A percentile compares a stretch with the other conserved stretches of the same genome.
phyloP scores from a whole-genome alignment of 805 yeast species.

The Cyberlindnera xishuangbannaensis region DNA sequence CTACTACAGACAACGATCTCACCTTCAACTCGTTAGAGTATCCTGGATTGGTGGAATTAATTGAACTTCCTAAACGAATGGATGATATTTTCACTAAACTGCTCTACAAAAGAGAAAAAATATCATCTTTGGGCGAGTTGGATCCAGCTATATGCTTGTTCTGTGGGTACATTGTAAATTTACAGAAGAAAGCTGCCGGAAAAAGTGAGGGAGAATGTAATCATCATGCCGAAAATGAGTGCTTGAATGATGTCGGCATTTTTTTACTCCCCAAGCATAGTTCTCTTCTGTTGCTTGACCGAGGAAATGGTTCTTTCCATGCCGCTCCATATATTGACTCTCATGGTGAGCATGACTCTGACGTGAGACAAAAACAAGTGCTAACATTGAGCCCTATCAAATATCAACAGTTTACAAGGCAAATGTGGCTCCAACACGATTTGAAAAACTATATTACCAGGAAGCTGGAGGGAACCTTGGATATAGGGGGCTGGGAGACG shows the following conservation, averaged over 20 bases:
- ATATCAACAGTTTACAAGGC: constrained; percentile 60
- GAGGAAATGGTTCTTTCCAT: constrained; percentile 77
- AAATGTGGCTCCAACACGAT: constrained; percentile 75
- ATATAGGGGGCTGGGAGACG: constrained; percentile 96
- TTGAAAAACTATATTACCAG: constrained; percentile 73
- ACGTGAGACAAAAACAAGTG: constrained; percentile 64
- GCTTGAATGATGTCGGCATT: constrained; percentile 63
- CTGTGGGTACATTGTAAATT: constrained; percentile 64
- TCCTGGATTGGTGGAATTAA: constrained; percentile 59
- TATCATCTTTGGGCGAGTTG: constrained; percentile 33
- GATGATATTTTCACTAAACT: constrained; percentile 63
- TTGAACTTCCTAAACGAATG: constrained; percentile 59
- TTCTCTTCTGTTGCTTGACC: constrained; percentile 55
- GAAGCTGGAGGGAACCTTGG: constrained; percentile 69
- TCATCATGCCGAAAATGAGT: constrained; percentile 57
- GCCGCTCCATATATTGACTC: constrained; percentile 80
- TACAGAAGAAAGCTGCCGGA: constrained; percentile 58
- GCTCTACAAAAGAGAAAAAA: constrained; percentile 39
- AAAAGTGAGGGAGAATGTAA: constrained; percentile 72
- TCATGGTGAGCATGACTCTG: constrained; percentile 83
- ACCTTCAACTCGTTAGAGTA: constrained; percentile 38
- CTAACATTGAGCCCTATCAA: constrained; percentile 55
- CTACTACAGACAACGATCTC: constrained; percentile 20
- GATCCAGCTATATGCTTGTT: constrained; percentile 87
- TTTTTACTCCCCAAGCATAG: constrained; percentile 69